phyloP scores from a whole-genome alignment of 768 basidiomycete genomes.

The Mycena amicta region DNA sequence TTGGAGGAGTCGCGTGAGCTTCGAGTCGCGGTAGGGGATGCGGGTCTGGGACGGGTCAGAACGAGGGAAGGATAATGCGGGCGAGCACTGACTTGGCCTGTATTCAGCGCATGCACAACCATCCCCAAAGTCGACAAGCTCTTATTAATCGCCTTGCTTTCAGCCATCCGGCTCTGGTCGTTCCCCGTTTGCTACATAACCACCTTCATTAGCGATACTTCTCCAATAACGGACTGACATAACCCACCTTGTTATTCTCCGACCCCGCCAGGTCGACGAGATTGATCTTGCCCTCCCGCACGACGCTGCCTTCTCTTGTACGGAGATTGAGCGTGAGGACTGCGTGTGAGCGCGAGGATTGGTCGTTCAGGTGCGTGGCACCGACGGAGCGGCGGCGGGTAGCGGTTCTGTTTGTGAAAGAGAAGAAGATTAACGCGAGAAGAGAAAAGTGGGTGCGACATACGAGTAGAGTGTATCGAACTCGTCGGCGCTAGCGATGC shows the following conservation, averaged over 20 bases:
- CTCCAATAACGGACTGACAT: no score
- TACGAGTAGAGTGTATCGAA: constrained; percentile 53
- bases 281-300: constrained; percentile 67
- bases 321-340: constrained; percentile 75
- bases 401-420: constrained; percentile 59
- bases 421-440: constrained; percentile 2
- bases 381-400: constrained; percentile 81
- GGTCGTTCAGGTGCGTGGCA: constrained; percentile 82
- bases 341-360: constrained; percentile 88
- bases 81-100: constrained; percentile 63
- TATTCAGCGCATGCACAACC: constrained; percentile 84
- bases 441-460: constrained; percentile 18
- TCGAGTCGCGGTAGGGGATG: constrained; percentile 89
- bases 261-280: constrained; percentile 90
- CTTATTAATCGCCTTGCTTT: constrained; percentile 89
- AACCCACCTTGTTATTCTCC: constrained; percentile 80
- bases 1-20: constrained; percentile 87
- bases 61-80: no score
- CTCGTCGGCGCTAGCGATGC: constrained; percentile 43
- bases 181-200: constrained; percentile 73
- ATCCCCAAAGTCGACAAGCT: constrained; percentile 85
- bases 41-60: constrained; percentile 53
- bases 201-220: no score
- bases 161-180: constrained; percentile 83
- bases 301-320: constrained; percentile 16